Conservation (phyloP, 129 eudicot genomes). For the Arctium lappa region DNA sequence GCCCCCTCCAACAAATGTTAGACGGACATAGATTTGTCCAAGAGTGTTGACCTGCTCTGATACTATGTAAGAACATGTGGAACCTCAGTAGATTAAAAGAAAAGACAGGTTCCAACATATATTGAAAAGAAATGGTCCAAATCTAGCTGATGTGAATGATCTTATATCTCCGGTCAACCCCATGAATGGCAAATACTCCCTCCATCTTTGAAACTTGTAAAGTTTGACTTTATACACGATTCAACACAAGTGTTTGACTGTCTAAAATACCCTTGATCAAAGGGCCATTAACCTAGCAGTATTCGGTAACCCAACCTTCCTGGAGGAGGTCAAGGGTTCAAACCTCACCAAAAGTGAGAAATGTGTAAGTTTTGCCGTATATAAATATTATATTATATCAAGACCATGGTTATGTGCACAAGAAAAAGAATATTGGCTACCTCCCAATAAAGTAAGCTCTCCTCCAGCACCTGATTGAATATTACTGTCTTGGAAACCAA, state of each 20-base stretch:
- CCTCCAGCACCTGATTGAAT: conserved; percentile 58
- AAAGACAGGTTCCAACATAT: too few species aligned
- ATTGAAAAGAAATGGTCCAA: too few species aligned
- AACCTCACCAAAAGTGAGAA: too few species aligned
- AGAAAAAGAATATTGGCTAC: conserved; percentile 21
- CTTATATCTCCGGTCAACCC: neutral
- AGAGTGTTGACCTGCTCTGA: too few species aligned
- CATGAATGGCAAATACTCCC: neutral
- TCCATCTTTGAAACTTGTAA: neutral
- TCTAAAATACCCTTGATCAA: neutral
- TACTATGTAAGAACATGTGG: too few species aligned
- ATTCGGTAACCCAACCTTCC: neutral
- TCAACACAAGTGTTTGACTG: neutral
- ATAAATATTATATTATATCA: neutral
- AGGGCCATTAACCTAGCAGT: neutral
- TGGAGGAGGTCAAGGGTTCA: neutral
- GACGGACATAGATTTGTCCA: too few species aligned
- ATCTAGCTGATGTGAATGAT: too few species aligned
- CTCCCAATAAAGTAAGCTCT: conserved; percentile 80
- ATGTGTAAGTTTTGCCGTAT: neutral
- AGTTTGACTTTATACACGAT: neutral
- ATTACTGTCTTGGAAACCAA: conserved; percentile 82
- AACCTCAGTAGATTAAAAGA: too few species aligned
- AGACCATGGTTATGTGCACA: neutral
- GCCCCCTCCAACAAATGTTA: too few species aligned